phyloP scores from a whole-genome alignment of 2,329 filamentous ascomycete species.

The Fusarium sp. region DNA sequence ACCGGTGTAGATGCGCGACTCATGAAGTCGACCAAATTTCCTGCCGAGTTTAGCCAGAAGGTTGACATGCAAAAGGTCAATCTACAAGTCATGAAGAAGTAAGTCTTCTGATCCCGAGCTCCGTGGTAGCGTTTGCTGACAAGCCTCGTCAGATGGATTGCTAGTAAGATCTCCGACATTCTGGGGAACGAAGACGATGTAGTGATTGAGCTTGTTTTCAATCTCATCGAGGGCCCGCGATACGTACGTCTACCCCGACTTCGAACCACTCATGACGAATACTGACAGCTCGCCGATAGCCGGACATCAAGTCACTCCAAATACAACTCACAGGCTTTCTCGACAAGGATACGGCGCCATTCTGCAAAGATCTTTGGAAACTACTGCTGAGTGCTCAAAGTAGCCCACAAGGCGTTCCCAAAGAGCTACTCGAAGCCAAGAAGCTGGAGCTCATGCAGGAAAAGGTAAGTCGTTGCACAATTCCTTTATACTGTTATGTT shows the following conservation, averaged over 20 bases:
- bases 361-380: constrained; percentile 95
- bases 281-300: constrained; percentile 63
- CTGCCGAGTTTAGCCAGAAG: constrained; percentile 91
- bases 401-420: constrained; percentile 90
- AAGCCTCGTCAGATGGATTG: constrained; percentile 82
- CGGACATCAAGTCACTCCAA: constrained; percentile 94
- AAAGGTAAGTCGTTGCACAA: constrained; percentile 69
- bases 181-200: constrained; percentile 95
- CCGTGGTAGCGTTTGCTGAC: constrained; percentile 24
- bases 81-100: constrained; percentile 98
- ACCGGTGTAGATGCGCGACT: constrained; percentile 89
- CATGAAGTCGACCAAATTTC: constrained; percentile 91
- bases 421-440: constrained; percentile 94
- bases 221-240: constrained; percentile 76
- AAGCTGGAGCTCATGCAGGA: constrained; percentile 95
- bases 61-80: constrained; percentile 99
- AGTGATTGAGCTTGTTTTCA: constrained; percentile 85
- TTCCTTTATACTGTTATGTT: not conserved
- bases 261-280: constrained; percentile 34
- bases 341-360: constrained; percentile 87
- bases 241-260: constrained; percentile 68
- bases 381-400: constrained; percentile 89
- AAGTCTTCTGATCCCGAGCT: constrained; percentile 48
- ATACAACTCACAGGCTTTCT: constrained; percentile 96
- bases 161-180: constrained; percentile 85